Conservation (phyloP, 1,284 basidiomycete genomes). For the Macrocystidia cucumis region DNA sequence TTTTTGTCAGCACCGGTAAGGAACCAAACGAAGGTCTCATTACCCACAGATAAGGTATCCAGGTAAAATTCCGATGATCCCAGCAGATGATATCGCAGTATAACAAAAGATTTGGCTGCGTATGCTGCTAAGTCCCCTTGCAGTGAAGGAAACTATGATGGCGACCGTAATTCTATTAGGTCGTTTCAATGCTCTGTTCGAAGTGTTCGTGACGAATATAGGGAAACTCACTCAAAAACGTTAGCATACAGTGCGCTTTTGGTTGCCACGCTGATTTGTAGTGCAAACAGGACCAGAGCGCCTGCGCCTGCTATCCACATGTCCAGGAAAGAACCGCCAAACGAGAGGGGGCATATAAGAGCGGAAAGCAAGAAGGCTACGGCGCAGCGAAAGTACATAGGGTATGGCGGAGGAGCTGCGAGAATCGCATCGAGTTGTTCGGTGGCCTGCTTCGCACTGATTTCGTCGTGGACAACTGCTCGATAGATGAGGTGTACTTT, state of each 20-base stretch:
- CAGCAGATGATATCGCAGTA: conserved; percentile 77
- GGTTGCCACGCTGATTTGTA: conserved; percentile 66
- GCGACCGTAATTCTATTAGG: conserved; percentile 68
- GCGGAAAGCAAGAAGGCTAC: conserved; percentile 67
- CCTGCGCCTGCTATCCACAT: conserved; percentile 71
- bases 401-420: conserved; percentile 51
- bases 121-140: conserved; percentile 74
- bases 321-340: conserved; percentile 80
- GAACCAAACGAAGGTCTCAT: no score
- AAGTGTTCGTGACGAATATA: conserved; percentile 2
- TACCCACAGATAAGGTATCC: conserved; percentile 79
- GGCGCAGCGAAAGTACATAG: conserved; percentile 47
- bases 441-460: conserved; percentile 68
- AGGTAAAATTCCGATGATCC: conserved; percentile 77
- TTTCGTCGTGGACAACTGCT: conserved; percentile 77
- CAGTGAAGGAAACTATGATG: conserved; percentile 73
- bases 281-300: conserved; percentile 55
- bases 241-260: conserved; percentile 78
- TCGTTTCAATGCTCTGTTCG: no score
- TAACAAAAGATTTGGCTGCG: conserved; percentile 76
- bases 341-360: conserved; percentile 76
- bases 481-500: conserved; percentile 74
- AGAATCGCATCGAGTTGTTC: conserved; percentile 31
- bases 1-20: neutral
- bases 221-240: conserved; percentile 73